A percentile compares a stretch with the other conserved stretches of the same genome.
Evolutionary conservation across 2,329 filamentous ascomycete genomes (phyloP).

Genomic region (Plectosphaerella plurivora): DNA sequence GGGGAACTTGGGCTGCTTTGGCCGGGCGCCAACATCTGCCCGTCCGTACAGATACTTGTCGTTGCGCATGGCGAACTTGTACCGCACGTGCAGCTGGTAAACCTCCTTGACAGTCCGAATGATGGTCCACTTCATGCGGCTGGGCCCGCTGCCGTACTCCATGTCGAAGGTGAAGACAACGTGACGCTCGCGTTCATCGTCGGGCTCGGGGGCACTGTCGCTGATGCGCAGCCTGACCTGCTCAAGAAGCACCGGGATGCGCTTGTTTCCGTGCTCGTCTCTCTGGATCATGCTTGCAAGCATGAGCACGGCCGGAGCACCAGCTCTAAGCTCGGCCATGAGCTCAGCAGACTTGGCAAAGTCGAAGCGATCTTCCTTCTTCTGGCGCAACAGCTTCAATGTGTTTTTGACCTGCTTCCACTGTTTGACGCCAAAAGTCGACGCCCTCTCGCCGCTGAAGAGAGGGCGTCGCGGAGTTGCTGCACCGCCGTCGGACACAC

Average conservation of each 20-base stretch:
- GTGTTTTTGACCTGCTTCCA: conserved; percentile 94
- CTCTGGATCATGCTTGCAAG: conserved; percentile 96
- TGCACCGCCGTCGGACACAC: conserved; percentile 59
- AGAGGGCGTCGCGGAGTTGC: conserved; percentile 52
- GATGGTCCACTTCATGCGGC: conserved; percentile 95
- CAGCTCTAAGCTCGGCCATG: conserved; percentile 90
- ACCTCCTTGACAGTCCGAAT: conserved; percentile 85
- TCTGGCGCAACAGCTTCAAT: conserved; percentile 71
- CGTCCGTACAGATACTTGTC: conserved; percentile 74
- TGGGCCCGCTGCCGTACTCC: conserved; percentile 93
- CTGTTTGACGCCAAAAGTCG: conserved; percentile 73
- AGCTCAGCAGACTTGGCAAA: conserved; percentile 94
- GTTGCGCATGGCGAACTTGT: conserved; percentile 80
- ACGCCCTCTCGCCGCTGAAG: conserved; percentile 62
- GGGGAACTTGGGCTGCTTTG: conserved; percentile 86
- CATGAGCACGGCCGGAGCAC: conserved; percentile 88
- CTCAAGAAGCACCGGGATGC: conserved; percentile 91
- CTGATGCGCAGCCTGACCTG: conserved; percentile 86
- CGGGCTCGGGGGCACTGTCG: conserved; percentile 69
- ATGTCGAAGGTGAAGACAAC: conserved; percentile 86
- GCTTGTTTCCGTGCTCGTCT: conserved; percentile 91
- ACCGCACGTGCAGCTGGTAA: conserved; percentile 86
- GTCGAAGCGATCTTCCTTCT: conserved; percentile 85
- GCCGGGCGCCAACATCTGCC: conserved; percentile 59
- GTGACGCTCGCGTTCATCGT: conserved; percentile 63